A percentile compares a stretch with the other conserved stretches of the same genome.
These are phyloP conservation scores for Didymella keratinophila DNA, from an alignment of 2,329 filamentous ascomycete genomes.

Conservation along the genomic window DNA sequence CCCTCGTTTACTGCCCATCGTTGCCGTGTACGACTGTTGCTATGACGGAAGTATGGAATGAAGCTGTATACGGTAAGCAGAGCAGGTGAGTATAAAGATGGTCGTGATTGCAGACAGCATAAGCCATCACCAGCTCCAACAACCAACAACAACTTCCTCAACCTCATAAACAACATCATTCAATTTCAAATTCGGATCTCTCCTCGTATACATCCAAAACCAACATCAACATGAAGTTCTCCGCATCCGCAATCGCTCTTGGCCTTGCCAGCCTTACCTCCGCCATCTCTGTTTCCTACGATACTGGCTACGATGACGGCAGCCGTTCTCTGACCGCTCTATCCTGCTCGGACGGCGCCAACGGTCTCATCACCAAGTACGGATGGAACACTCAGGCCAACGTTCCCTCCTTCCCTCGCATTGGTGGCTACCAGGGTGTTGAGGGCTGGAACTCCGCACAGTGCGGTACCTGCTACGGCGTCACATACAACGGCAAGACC, in stretches of 20 bases:
- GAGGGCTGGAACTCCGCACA: slow-evolving; percentile 55
- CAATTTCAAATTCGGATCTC: slow-evolving; percentile 5
- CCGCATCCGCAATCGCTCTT: slow-evolving; percentile 35
- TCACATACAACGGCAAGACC: slow-evolving; percentile 57
- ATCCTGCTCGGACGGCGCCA: slow-evolving; percentile 71
- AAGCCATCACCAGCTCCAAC: slow-evolving; percentile 30
- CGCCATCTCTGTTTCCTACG: slow-evolving; percentile 68
- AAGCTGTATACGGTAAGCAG: slow-evolving; percentile 24
- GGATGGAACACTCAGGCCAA: slow-evolving; percentile 61
- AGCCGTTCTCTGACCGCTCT: slow-evolving; percentile 64
- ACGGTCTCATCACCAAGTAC: slow-evolving; percentile 71
- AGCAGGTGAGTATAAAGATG: slow-evolving; percentile 41
- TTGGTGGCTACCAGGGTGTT: slow-evolving; percentile 60
- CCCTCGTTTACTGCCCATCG: slow-evolving; percentile 33
- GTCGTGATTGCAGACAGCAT: slow-evolving; percentile 14
- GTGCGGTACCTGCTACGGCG: slow-evolving; percentile 62
- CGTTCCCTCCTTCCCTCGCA: slow-evolving; percentile 57
- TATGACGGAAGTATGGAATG: slow-evolving; percentile 31
- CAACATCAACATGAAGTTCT: slow-evolving; percentile 46
- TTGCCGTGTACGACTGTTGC: slow-evolving; percentile 29
- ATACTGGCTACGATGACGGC: slow-evolving; percentile 72
- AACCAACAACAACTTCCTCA: slow-evolving; percentile 20
- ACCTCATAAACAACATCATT: not conserved
- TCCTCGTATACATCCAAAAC: not conserved
- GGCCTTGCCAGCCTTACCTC: slow-evolving; percentile 41